Conservation (phyloP, 371 early-diverging fungal species). For the Mortierella sp. region DNA sequence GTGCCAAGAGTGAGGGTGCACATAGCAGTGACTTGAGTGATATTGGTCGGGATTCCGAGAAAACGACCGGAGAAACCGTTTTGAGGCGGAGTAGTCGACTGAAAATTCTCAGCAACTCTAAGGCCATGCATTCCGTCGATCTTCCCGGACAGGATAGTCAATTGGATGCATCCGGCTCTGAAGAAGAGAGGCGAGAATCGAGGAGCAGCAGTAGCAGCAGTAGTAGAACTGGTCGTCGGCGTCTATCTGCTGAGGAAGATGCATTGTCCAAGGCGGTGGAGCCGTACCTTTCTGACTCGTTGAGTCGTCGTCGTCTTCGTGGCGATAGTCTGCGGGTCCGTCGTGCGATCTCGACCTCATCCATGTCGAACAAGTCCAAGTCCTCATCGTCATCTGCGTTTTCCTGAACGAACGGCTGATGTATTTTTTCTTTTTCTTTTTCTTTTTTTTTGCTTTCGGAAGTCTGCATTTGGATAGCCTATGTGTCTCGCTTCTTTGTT, state of each 20-base stretch:
- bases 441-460: background rate
- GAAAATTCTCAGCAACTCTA: slow-evolving; percentile 4
- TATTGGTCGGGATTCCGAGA: background rate
- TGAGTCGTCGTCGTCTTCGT: slow-evolving; percentile 33
- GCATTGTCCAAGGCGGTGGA: slow-evolving; percentile 47
- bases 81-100: slow-evolving; percentile 17
- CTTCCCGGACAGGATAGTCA: background rate
- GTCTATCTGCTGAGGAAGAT: slow-evolving; percentile 35
- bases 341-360: slow-evolving; percentile 17
- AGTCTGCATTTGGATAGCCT: background rate
- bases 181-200: slow-evolving; percentile 16
- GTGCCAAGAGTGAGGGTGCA: slow-evolving; percentile 2
- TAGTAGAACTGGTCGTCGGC: background rate
- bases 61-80: background rate
- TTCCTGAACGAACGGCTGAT: background rate
- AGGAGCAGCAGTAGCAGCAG: background rate
- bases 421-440: background rate
- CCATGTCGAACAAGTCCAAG: slow-evolving; percentile 5
- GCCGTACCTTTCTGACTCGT: slow-evolving; percentile 43
- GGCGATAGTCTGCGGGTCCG: slow-evolving; percentile 18
- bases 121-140: background rate
- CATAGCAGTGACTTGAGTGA: background rate
- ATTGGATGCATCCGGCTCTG: background rate
- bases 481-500: background rate
- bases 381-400: background rate